phyloP scores from a whole-genome alignment of 805 yeast genomes.

The Metschnikowia orientalis region DNA sequence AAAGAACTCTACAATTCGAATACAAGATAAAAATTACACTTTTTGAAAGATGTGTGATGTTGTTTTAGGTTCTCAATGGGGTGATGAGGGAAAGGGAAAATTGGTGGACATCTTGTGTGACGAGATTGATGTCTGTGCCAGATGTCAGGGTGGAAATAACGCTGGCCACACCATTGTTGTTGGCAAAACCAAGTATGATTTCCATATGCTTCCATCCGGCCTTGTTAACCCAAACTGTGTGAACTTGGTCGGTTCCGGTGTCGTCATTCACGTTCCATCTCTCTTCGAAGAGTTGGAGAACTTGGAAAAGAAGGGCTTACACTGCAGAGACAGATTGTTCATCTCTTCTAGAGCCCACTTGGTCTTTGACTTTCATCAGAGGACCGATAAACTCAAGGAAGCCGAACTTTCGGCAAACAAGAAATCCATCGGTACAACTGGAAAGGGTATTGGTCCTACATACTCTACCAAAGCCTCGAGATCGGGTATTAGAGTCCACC shows the following conservation, averaged over 20 bases:
- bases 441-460: conserved; percentile 98
- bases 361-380: conserved; percentile 97
- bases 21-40: conserved; percentile 1
- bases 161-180: conserved; percentile 99
- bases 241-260: conserved; percentile 93
- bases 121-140: conserved; percentile 91
- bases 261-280: conserved; percentile 91
- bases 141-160: conserved; percentile 98
- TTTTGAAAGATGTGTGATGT: conserved; percentile 90
- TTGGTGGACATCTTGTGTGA: conserved; percentile 93
- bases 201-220: conserved; percentile 99
- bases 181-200: conserved; percentile 81
- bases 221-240: conserved; percentile 87
- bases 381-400: conserved; percentile 93
- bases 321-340: conserved; percentile 72
- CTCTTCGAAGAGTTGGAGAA: conserved; percentile 82
- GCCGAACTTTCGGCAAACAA: conserved; percentile 77
- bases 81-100: conserved; percentile 99
- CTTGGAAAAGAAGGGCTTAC: conserved; percentile 76
- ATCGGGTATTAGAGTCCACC: conserved; percentile 96
- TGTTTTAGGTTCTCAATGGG: conserved; percentile 99
- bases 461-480: conserved; percentile 95
- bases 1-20: conserved; percentile 14
- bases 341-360: conserved; percentile 92
- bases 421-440: conserved; percentile 94